Conservation (phyloP, 768 basidiomycete genomes). For the Cyclocybe cylindracea region DNA sequence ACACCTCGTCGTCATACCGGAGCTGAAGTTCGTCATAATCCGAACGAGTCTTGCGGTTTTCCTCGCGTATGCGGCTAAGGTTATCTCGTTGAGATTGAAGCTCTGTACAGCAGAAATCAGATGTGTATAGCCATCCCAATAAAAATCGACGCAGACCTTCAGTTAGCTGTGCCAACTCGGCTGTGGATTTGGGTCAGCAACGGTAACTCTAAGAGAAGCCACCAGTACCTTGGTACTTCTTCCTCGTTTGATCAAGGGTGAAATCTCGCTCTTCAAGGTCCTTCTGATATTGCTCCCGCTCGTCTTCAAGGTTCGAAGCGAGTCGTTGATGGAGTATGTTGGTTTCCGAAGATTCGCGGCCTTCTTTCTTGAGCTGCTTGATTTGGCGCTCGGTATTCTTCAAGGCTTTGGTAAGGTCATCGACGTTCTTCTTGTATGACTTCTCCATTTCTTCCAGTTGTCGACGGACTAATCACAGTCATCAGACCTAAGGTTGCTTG, state of each 20-base stretch:
- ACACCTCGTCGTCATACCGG: slow-evolving; percentile 75
- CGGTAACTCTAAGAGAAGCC: background rate
- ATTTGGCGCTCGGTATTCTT: slow-evolving; percentile 52
- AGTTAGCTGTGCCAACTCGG: slow-evolving; percentile 75
- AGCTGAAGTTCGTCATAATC: slow-evolving; percentile 77
- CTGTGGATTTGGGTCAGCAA: slow-evolving; percentile 33
- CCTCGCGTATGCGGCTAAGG: slow-evolving; percentile 76
- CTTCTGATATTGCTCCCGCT: slow-evolving; percentile 76
- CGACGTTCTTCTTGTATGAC: slow-evolving; percentile 46
- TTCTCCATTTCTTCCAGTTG: slow-evolving; percentile 65
- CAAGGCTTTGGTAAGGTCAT: slow-evolving; percentile 53
- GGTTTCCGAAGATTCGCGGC: slow-evolving; percentile 66
- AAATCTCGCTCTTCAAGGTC: slow-evolving; percentile 82
- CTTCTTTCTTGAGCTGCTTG: slow-evolving; percentile 66
- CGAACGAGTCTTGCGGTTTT: slow-evolving; percentile 75
- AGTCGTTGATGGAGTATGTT: slow-evolving; percentile 65
- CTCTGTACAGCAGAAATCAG: slow-evolving; percentile 40
- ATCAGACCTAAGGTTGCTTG: too few species aligned
- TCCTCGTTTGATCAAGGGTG: slow-evolving; percentile 74
- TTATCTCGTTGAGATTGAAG: slow-evolving; percentile 77
- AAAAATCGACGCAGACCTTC: slow-evolving; percentile 52
- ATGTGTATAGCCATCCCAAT: background rate
- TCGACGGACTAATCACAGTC: slow-evolving; percentile 48
- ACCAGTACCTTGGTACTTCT: slow-evolving; percentile 78
- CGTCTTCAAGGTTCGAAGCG: slow-evolving; percentile 77